A percentile compares a stretch with the other conserved stretches of the same genome.
Evolutionary conservation across 163 green algal genomes (phyloP).

Genomic region (Chlamydomonas reinhardtii): DNA sequence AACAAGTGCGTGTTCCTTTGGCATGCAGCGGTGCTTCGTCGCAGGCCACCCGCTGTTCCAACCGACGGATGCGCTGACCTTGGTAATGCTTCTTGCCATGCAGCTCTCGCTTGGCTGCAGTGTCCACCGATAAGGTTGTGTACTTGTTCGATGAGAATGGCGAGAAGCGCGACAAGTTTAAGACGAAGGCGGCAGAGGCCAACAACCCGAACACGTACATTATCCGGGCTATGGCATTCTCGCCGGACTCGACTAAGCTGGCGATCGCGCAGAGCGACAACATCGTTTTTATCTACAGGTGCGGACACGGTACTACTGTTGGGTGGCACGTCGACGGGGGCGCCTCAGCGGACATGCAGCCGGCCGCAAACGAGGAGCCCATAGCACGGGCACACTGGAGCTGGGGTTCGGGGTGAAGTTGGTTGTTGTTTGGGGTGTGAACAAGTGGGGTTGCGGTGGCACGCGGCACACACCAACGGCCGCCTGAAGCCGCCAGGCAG

Average conservation of each 20-base stretch:
- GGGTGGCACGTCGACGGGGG: no score
- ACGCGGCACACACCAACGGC: no score
- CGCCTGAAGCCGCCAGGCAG: no score
- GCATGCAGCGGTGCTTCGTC: no score
- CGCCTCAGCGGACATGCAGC: no score
- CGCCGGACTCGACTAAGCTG: constrained; percentile 84
- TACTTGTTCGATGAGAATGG: constrained; percentile 89
- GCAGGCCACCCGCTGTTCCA: no score
- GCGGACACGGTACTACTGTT: neutral
- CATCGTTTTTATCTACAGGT: constrained; percentile 92
- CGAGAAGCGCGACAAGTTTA: constrained; percentile 88
- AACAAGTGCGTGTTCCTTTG: constrained; percentile 66
- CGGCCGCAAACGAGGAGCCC: no score
- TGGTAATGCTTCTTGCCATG: constrained; percentile 8
- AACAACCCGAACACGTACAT: constrained; percentile 66
- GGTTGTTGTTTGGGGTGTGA: no score
- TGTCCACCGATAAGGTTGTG: constrained; percentile 83
- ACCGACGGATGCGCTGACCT: no score
- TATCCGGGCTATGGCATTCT: constrained; percentile 85
- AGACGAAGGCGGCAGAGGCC: constrained; percentile 83
- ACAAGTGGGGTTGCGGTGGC: no score
- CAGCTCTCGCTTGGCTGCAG: constrained; percentile 80
- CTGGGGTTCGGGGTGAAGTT: no score
- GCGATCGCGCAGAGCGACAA: constrained; percentile 89
- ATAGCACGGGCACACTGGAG: no score